A percentile compares a stretch with the other conserved stretches of the same genome.
phyloP scores from a whole-genome alignment of 139 green algal species.

The Volvox reticuliferus region DNA sequence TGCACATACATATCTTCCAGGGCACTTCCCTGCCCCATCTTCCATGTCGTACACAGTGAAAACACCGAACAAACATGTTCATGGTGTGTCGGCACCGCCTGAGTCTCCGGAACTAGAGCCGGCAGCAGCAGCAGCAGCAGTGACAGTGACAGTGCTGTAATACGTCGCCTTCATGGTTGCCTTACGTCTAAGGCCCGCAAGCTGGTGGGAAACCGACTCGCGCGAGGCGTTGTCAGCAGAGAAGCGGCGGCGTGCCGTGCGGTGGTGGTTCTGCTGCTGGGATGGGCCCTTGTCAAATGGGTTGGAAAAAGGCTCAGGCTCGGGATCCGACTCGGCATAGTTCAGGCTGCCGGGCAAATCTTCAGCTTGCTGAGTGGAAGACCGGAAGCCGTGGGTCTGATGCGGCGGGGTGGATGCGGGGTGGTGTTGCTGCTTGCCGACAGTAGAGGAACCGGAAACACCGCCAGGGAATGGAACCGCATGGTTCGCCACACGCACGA shows the following conservation, averaged over 20 bases:
- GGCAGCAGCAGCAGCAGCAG: no score
- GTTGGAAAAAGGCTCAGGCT: conserved; percentile 23
- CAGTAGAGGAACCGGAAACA: not conserved
- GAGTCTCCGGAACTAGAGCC: no score
- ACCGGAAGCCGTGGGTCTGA: no score
- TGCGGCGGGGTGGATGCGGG: not conserved
- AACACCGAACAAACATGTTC: no score
- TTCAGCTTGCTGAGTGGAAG: not conserved
- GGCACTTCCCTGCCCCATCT: no score
- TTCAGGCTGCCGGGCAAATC: not conserved
- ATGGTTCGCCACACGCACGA: not conserved
- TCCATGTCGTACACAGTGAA: no score
- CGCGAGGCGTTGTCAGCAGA: not conserved
- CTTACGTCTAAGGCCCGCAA: conserved; percentile 47
- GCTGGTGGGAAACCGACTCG: conserved; percentile 45
- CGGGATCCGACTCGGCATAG: no score
- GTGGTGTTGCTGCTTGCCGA: not conserved
- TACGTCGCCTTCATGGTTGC: conserved; percentile 25
- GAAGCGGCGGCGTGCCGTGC: not conserved
- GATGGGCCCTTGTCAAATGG: not conserved
- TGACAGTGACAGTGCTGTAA: no score
- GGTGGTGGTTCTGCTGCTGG: not conserved
- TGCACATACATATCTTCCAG: no score
- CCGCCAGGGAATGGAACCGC: conserved; percentile 11
- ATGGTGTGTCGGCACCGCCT: no score